Conservation (phyloP, 306 rosid genomes). For the Geum urbanum region DNA sequence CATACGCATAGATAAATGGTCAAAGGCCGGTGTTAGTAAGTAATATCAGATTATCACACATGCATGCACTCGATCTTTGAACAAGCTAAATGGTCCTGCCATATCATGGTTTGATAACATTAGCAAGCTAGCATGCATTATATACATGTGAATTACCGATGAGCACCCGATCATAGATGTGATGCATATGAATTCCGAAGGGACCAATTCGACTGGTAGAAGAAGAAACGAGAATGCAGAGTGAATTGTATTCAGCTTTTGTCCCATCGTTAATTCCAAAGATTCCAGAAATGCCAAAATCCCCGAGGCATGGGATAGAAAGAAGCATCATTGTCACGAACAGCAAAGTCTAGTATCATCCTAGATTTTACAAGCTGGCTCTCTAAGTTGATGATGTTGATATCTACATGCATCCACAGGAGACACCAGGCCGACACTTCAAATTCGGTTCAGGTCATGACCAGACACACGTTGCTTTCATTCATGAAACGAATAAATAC, state of each 20-base stretch:
- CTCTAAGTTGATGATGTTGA: slow-evolving; percentile 28
- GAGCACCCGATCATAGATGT: not conserved
- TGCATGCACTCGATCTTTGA: no score
- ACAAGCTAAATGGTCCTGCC: no score
- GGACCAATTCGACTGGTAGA: slow-evolving; percentile 8
- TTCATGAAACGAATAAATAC: no score
- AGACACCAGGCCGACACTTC: not conserved
- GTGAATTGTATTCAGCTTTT: not conserved
- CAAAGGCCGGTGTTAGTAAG: no score
- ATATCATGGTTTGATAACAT: no score
- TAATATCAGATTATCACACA: no score
- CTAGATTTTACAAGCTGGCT: slow-evolving; percentile 31
- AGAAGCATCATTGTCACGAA: not conserved
- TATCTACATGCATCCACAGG: not conserved
- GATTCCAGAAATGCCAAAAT: not conserved
- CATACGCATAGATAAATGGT: no score
- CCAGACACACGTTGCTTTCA: no score
- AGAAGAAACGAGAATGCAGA: slow-evolving; percentile 13
- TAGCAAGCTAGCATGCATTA: not conserved
- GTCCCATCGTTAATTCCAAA: not conserved
- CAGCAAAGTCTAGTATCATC: slow-evolving; percentile 6
- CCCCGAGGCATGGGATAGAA: slow-evolving; percentile 7
- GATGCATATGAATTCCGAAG: not conserved
- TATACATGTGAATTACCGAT: not conserved
- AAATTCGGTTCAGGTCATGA: not conserved